These are phyloP conservation scores for Metarhizium brunneum DNA, from an alignment of 2,329 filamentous ascomycete species.

Conservation along the genomic window DNA sequence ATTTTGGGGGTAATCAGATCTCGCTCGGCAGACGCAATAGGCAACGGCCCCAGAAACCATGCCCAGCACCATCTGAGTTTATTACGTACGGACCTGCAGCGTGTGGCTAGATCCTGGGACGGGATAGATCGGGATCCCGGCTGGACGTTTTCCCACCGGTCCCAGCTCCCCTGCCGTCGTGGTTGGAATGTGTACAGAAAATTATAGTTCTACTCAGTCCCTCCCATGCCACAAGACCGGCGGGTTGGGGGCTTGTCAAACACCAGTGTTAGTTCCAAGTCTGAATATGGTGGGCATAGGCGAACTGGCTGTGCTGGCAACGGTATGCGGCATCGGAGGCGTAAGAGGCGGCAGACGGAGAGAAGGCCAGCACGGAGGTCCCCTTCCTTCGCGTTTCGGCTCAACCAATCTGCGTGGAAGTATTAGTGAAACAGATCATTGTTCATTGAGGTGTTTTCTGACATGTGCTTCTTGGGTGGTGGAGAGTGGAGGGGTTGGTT, in stretches of 20 bases:
- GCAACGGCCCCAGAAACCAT: neutral
- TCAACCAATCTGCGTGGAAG: neutral
- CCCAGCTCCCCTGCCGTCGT: slow-evolving; percentile 4
- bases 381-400: neutral
- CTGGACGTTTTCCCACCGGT: slow-evolving; percentile 5
- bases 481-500: neutral
- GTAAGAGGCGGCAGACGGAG: neutral
- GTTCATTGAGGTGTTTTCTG: slow-evolving; percentile 13
- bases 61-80: slow-evolving; percentile 5
- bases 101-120: slow-evolving; percentile 7
- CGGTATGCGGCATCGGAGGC: slow-evolving; percentile 4
- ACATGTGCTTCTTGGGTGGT: slow-evolving; percentile 12
- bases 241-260: neutral
- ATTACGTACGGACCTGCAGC: slow-evolving; percentile 11
- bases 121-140: slow-evolving; percentile 4
- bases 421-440: neutral
- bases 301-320: neutral
- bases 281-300: neutral
- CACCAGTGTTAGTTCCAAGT: neutral
- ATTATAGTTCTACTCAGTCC: too few species aligned
- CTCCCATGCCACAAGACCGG: neutral
- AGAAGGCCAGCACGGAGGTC: neutral
- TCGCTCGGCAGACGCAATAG: slow-evolving; percentile 3
- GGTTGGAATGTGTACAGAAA: neutral
- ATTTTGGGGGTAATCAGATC: slow-evolving; percentile 10